Percentiles rank a stretch among this genome's conserved stretches.
Evolutionary conservation across 2,329 filamentous ascomycete species (phyloP).

Genomic region (Pezicula neosporulosa): DNA sequence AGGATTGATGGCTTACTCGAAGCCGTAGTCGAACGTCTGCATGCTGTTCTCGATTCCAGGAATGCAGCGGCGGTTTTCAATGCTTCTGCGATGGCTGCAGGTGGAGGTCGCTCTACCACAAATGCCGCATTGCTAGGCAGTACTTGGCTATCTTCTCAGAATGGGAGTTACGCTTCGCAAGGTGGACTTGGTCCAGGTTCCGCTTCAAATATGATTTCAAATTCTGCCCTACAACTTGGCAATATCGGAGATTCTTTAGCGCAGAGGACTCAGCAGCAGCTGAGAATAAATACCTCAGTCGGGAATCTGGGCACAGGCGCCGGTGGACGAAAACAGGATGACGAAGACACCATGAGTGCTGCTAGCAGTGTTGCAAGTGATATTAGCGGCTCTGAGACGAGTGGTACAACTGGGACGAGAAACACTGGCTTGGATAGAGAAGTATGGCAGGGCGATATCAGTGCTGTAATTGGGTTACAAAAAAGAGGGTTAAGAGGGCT

Average conservation of each 20-base stretch:
- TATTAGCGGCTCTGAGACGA: constrained; percentile 29
- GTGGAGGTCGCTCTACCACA: constrained; percentile 80
- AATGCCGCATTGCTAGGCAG: constrained; percentile 36
- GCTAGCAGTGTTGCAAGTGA: constrained; percentile 24
- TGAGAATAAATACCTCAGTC: constrained; percentile 49
- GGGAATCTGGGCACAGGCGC: constrained; percentile 25
- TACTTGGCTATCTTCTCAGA: constrained; percentile 50
- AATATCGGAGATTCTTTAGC: constrained; percentile 13
- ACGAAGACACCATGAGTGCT: constrained; percentile 29
- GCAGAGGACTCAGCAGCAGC: constrained; percentile 23
- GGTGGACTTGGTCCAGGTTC: neutral
- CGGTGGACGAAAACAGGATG: constrained; percentile 28
- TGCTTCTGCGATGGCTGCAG: constrained; percentile 95
- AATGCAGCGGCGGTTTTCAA: constrained; percentile 98
- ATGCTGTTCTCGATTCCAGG: constrained; percentile 83
- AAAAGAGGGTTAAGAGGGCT: constrained; percentile 87
- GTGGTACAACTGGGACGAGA: constrained; percentile 33
- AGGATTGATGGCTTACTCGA: constrained; percentile 90
- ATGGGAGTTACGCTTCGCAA: constrained; percentile 37
- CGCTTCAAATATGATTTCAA: constrained; percentile 9
- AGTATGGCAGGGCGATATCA: constrained; percentile 78
- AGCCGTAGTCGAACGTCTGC: constrained; percentile 86
- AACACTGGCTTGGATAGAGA: constrained; percentile 46
- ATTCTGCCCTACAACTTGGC: constrained; percentile 14
- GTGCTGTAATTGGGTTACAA: constrained; percentile 90